A percentile compares a stretch with the other conserved stretches of the same genome.
These are phyloP conservation scores for Tylopilus cervinicoccineus DNA, from an alignment of 768 basidiomycete genomes.

Conservation along the genomic window DNA sequence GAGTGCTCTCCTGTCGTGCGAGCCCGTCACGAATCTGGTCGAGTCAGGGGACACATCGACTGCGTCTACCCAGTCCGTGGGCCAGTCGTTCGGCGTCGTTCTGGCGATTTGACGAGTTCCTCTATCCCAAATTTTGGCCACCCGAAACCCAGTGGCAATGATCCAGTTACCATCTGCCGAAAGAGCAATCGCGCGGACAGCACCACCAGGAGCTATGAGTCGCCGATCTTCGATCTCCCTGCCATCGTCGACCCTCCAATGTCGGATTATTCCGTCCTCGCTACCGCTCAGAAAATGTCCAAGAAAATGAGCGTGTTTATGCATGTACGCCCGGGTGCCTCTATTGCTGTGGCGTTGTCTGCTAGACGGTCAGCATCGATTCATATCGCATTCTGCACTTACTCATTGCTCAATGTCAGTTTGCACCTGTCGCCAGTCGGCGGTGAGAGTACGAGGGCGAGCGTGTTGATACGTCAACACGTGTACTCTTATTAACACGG, in stretches of 20 bases:
- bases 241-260: neutral
- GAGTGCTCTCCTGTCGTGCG: neutral
- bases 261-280: neutral
- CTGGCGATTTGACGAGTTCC: neutral
- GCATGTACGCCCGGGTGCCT: no score
- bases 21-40: slow-evolving; percentile 1
- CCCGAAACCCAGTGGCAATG: neutral
- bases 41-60: slow-evolving; percentile 1
- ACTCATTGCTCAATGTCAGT: neutral
- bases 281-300: neutral
- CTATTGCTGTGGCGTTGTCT: no score
- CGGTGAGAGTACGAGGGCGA: neutral
- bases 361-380: neutral
- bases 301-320: neutral
- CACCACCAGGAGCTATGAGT: neutral
- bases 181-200: neutral
- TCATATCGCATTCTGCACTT: neutral
- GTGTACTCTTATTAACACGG: neutral
- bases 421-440: neutral
- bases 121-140: neutral
- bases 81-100: neutral
- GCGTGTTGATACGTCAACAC: no score
- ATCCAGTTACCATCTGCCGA: neutral
- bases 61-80: neutral
- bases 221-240: neutral